Evolutionary conservation across 441 rosid species (phyloP).

Genomic region (Biscutella auriculata): DNA sequence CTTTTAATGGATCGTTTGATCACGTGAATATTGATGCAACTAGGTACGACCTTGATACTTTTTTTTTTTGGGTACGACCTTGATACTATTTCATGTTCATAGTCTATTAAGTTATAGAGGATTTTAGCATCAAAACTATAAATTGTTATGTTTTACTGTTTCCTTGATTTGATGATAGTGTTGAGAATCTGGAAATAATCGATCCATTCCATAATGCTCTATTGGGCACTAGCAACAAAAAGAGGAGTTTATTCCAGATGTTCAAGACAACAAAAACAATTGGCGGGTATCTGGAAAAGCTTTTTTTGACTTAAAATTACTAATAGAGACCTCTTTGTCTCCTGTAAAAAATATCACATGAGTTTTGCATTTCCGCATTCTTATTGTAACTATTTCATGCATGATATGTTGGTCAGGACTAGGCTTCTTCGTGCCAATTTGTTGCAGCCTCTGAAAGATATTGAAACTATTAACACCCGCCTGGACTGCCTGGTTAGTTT

Average conservation of each 20-base stretch:
- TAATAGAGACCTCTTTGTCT: slow-evolving; percentile 8
- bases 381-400: slow-evolving; percentile 5
- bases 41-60: slow-evolving; percentile 71
- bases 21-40: slow-evolving; percentile 95
- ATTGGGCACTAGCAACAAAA: slow-evolving; percentile 86
- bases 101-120: slow-evolving; percentile 7
- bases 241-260: slow-evolving; percentile 90
- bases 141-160: background rate
- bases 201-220: slow-evolving; percentile 79
- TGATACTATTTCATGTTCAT: background rate
- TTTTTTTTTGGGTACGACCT: too few species aligned
- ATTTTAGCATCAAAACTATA: background rate
- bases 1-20: slow-evolving; percentile 95
- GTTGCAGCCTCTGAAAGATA: slow-evolving; percentile 94
- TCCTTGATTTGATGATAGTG: slow-evolving; percentile 40
- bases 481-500: slow-evolving; percentile 91
- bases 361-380: slow-evolving; percentile 12
- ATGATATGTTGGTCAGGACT: slow-evolving; percentile 54
- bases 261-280: slow-evolving; percentile 89
- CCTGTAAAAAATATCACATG: slow-evolving; percentile 3
- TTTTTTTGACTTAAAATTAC: background rate
- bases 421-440: slow-evolving; percentile 97
- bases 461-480: slow-evolving; percentile 85
- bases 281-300: slow-evolving; percentile 63
- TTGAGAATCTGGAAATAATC: slow-evolving; percentile 84